Base-by-base conservation (phyloP, 495 filamentous ascomycete species). In the Daldinia childiae region DNA sequence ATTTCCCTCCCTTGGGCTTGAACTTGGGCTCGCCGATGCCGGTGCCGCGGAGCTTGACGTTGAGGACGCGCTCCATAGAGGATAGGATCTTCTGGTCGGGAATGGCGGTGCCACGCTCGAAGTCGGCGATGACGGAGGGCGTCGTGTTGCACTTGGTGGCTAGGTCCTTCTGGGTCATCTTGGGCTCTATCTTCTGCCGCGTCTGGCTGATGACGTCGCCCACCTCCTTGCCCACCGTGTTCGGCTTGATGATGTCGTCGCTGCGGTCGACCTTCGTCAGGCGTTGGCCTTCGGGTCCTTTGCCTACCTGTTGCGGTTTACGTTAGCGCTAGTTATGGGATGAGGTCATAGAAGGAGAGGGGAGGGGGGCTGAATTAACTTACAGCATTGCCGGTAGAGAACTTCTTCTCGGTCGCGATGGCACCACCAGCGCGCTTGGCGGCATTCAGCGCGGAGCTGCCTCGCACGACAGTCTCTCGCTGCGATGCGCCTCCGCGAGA, bases 241-340 rank as follows among this genome's bases (percentile, higher is more conserved):
- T 94, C 73, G 93, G 93, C 84, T 97, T 97, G 80, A 98, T 89
- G 83, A 98, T 97, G 79, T 98, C 95, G 86, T 98, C 96, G 80
- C 89, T 88, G 74, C 95, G 95, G 87, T 98, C 95, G 79, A 99
- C 94, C 86, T 98, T 99, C 50, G 95, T 98, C 58, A 98, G 86
- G 77, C 92, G 93, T 82, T 99, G 95, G 76, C 95, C 95, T 85
- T 98, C 95, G 68, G 76, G 76, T 36, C 76, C 76, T 30, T 76
- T 76, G 63, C 76, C 76, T 12, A 78, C 57, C 76, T 74, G 73
- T 77, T 32, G 30, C 45, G 68, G 58, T 43, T 6, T 39, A 14
- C 54, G 43, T 48, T 48, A 48, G 43, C 43, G 43, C 43, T 64
- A 26, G 43, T 64, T n/a, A 6, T 51, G 29, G 29, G 8, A 39